phyloP scores from a whole-genome alignment of 768 basidiomycete genomes.

The Lentinula aciculospora region DNA sequence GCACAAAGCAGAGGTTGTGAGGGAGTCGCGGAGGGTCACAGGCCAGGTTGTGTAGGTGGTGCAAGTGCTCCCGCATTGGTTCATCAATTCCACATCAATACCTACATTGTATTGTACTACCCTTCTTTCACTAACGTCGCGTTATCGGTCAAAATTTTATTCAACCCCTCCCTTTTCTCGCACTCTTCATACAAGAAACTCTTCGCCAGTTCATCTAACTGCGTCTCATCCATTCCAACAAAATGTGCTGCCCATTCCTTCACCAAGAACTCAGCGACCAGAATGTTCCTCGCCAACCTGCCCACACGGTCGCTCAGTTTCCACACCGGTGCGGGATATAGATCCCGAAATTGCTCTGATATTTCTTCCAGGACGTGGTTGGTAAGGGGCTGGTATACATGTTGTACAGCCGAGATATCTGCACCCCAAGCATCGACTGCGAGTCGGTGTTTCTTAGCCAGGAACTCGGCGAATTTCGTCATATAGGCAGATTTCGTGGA shows the following conservation, averaged over 20 bases:
- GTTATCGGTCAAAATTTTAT: slow-evolving; percentile 42
- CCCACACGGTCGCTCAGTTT: slow-evolving; percentile 48
- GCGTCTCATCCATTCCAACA: slow-evolving; percentile 45
- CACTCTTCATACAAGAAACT: slow-evolving; percentile 73
- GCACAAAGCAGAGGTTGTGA: too few species aligned
- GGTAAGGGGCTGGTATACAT: slow-evolving; percentile 61
- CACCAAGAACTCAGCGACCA: slow-evolving; percentile 67
- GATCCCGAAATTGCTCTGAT: slow-evolving; percentile 39
- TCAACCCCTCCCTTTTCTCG: slow-evolving; percentile 60
- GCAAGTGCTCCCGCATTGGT: too few species aligned
- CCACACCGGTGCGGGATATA: slow-evolving; percentile 66
- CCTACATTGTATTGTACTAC: background rate
- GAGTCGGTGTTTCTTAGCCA: slow-evolving; percentile 73
- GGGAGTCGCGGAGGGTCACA: too few species aligned
- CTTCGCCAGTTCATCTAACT: slow-evolving; percentile 69
- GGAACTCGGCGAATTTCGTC: slow-evolving; percentile 60
- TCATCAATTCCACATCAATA: too few species aligned
- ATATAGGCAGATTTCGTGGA: slow-evolving; percentile 68
- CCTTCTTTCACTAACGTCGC: slow-evolving; percentile 17
- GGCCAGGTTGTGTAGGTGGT: too few species aligned
- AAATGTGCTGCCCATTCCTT: slow-evolving; percentile 74
- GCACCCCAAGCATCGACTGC: slow-evolving; percentile 79
- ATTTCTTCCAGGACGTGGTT: slow-evolving; percentile 57
- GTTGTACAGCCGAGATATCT: slow-evolving; percentile 48
- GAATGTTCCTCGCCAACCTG: slow-evolving; percentile 58